phyloP scores from a whole-genome alignment of 495 filamentous ascomycete species.

The Penicillium bovifimosum region DNA sequence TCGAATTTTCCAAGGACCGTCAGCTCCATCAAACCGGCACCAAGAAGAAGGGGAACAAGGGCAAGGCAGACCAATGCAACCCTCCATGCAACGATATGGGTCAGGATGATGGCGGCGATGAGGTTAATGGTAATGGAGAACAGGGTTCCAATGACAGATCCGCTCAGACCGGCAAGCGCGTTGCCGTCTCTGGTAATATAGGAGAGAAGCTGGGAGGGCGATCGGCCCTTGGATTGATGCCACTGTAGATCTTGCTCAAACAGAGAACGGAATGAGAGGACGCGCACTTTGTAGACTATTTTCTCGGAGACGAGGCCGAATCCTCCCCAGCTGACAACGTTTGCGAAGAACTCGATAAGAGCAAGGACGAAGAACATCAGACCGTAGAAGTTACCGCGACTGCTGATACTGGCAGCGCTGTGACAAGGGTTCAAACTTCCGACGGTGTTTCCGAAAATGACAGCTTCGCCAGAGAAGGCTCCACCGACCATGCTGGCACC shows the following conservation, averaged over 20 bases:
- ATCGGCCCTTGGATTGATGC: conserved; percentile 41
- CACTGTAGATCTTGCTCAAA: conserved; percentile 47
- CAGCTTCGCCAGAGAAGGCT: conserved; percentile 45
- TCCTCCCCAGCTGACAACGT: conserved; percentile 39
- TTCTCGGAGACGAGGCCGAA: conserved; percentile 48
- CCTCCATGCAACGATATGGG: conserved; percentile 36
- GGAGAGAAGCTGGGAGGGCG: conserved; percentile 36
- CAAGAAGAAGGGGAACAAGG: conserved; percentile 36
- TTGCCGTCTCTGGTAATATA: conserved; percentile 44
- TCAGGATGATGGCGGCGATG: conserved; percentile 31
- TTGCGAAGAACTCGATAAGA: conserved; percentile 45
- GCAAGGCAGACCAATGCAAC: conserved; percentile 35
- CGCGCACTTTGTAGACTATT: conserved; percentile 40
- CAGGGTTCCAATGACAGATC: conserved; percentile 37
- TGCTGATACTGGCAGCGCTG: conserved; percentile 28
- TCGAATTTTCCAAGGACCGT: conserved; percentile 47
- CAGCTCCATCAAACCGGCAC: conserved; percentile 45
- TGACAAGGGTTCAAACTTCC: conserved; percentile 43
- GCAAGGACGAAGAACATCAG: conserved; percentile 50
- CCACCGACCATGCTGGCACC: conserved; percentile 42
- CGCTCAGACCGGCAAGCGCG: conserved; percentile 40
- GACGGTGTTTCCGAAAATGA: conserved; percentile 50
- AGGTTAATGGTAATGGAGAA: conserved; percentile 39
- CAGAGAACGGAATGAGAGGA: conserved; percentile 43
- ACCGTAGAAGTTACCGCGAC: conserved; percentile 41